Evolutionary conservation across 2,329 filamentous ascomycete genomes (phyloP), one percentile per base, ranked within the genome.

Genomic region (Exophiala sp.): DNA sequence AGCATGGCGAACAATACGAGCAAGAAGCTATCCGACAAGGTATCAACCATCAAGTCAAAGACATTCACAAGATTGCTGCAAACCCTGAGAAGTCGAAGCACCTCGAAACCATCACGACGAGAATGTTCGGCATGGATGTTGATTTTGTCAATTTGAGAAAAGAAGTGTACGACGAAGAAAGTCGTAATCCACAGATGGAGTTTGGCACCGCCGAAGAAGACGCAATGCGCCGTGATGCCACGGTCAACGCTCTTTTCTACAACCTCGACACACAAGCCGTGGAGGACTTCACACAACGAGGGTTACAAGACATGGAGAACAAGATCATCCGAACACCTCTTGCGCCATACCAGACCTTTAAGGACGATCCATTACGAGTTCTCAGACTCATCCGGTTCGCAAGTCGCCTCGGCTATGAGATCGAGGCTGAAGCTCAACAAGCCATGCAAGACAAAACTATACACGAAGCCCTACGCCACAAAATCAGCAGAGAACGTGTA

Each of bases 31-130:
- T 50, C 11, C 38, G 48, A 36, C 57, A 64, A 40, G 62, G 62
- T 10, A 55, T 64, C 56, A 64, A 68, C 8, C 66, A 72, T 11
- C 77, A 84, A 60, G 78, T 84, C 16, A 65, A 79, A 81, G 79
- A 80, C 48, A 78, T 96, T 32, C 87, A 96, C 77, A 95, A 90
- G 70, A 92, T 96, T 62, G 86, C 87, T 48, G 87, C 87, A 53
- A 97, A 97, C 68, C 92, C 91, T 0, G 91, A 96, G 65, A 96
- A 96, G 73, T 96, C 91, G 16, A 97, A 97, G 73, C 89, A 97
- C 68, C 81, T 97, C 11, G 92, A 95, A 71, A 97, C 92, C 0
- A 88, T 90, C 45, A 95, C 90, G 8, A 90, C 88, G 20, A 87
- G 80, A 61, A 84, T 97, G 54, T 85, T 96, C 65, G 90, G 88